phyloP scores from a whole-genome alignment of 805 yeast genomes.

The Kodamaea jinghongensis region DNA sequence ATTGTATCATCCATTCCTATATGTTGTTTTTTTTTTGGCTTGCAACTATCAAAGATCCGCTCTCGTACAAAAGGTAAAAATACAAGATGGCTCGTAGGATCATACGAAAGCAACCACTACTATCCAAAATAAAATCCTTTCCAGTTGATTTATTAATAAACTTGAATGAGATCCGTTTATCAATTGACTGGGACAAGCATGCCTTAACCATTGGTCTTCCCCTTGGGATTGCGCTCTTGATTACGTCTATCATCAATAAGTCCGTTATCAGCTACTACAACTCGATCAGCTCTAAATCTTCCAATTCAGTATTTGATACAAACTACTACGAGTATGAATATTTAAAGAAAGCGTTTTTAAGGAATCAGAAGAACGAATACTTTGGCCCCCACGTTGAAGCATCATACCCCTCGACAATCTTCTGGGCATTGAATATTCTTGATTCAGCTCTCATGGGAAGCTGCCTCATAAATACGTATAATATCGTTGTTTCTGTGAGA shows the following conservation, averaged over 20 bases:
- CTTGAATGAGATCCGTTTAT: slow-evolving; percentile 33
- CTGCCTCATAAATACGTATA: slow-evolving; percentile 11
- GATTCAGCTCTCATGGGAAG: slow-evolving; percentile 9
- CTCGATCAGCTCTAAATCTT: slow-evolving; percentile 24
- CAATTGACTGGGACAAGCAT: slow-evolving; percentile 44
- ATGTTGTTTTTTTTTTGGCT: slow-evolving; percentile 2
- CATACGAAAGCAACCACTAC: slow-evolving; percentile 28
- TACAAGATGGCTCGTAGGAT: slow-evolving; percentile 6
- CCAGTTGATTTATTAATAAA: slow-evolving; percentile 39
- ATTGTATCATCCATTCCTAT: slow-evolving; percentile 11
- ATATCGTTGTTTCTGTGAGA: slow-evolving; percentile 17
- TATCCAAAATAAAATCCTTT: slow-evolving; percentile 23
- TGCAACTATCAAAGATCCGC: slow-evolving; percentile 11
- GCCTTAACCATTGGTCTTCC: slow-evolving; percentile 30
- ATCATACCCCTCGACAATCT: slow-evolving; percentile 11
- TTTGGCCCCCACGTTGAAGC: slow-evolving; percentile 5
- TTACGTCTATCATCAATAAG: slow-evolving; percentile 20
- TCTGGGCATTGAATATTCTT: slow-evolving; percentile 17
- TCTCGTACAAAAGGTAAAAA: slow-evolving; percentile 1
- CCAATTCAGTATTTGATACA: slow-evolving; percentile 32
- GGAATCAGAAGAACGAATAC: slow-evolving; percentile 4
- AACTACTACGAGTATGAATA: slow-evolving; percentile 34
- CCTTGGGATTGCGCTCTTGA: slow-evolving; percentile 22
- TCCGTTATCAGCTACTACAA: slow-evolving; percentile 25
- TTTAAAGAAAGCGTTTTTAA: slow-evolving; percentile 16